Evolutionary conservation across 2,329 filamentous ascomycete species (phyloP), one percentile per base, ranked within the genome.

Genomic region (Cryphonectria radicalis): DNA sequence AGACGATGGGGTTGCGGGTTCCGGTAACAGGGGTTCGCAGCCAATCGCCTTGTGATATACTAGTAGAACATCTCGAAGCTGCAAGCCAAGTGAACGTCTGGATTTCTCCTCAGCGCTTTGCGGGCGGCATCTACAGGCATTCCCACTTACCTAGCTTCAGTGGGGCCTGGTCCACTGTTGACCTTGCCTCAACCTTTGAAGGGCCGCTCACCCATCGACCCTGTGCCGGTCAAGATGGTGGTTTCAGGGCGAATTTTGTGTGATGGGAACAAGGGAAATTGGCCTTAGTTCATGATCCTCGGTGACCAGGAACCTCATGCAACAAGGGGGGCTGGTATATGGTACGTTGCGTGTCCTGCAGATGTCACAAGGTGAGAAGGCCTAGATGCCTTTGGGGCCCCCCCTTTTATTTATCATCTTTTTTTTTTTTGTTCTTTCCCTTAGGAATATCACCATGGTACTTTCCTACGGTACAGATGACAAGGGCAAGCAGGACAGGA

Each of bases 91-190:
- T 32, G 28, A 19, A 62, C 22, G 35, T 62, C 37, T 35, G 32
- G n/a, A n/a, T 60, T 4, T n/a, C 32, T 28, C 32, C 19, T 35
- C 17, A 3, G 13, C 17, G 22, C 59, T 22, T 35, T 35, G 19
- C 59, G 59, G 53, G 53, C 53, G 59, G 14, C 57, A 62, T 37
- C 17, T 62, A 19, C 57, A 62, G 57, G 57, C 57, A 35, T 62
- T 19, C 14, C 17, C 17, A 19, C 32, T 32, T 57, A 13, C 57
- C 6, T 37, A 37, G 32, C 22, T 22, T 5, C 59, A n/a, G 59
- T 25, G 32, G 59, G 22, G 19, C 22, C 32, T 19, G 32, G 4
- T 19, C 59, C 59, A 62, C 59, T 37, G 7, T 32, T 22, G 35
- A 62, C 19, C 6, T 50, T 50, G 10, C 46, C 7, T 40, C 13